Percentiles rank a stretch among this genome's conserved stretches.
phyloP scores from a whole-genome alignment of 202 grass and related monocot species.

The Panicum virgatum region DNA sequence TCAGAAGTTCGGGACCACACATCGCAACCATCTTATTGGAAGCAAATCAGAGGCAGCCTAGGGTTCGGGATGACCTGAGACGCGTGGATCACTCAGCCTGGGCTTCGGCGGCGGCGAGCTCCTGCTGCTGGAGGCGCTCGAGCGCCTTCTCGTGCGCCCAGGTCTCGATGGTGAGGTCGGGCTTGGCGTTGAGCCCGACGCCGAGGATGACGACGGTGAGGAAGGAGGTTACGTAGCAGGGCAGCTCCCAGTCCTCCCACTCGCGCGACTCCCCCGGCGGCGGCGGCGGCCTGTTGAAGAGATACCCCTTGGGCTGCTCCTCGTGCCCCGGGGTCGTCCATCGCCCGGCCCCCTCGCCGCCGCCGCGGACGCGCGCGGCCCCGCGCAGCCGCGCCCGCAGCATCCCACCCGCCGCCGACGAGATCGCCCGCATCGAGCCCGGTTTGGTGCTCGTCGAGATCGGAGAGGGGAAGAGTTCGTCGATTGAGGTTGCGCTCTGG shows the following conservation, averaged over 20 bases:
- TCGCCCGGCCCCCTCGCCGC: conserved; percentile 59
- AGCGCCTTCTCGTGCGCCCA: conserved; percentile 95
- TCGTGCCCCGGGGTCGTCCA: conserved; percentile 75
- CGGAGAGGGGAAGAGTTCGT: conserved; percentile 32
- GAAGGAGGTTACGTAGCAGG: conserved; percentile 94
- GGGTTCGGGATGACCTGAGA: conserved; percentile 37
- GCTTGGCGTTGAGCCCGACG: conserved; percentile 93
- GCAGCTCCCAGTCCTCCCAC: conserved; percentile 97
- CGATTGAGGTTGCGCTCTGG: conserved; percentile 36
- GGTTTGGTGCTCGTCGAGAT: conserved; percentile 36
- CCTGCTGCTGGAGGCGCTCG: conserved; percentile 85
- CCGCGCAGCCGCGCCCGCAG: conserved; percentile 51
- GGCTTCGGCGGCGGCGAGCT: conserved; percentile 43
- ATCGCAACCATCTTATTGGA: conserved; percentile 46
- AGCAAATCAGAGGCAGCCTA: conserved; percentile 41
- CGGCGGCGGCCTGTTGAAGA: conserved; percentile 65
- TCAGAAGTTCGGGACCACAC: conserved; percentile 19
- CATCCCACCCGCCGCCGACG: conserved; percentile 63
- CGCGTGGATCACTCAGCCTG: conserved; percentile 56
- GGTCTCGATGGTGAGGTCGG: conserved; percentile 94
- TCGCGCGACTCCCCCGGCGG: conserved; percentile 63
- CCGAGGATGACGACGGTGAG: conserved; percentile 95
- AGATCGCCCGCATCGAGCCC: conserved; percentile 64
- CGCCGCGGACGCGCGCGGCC: conserved; percentile 43
- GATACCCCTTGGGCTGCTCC: conserved; percentile 66